These are phyloP conservation scores for Pharnaceum exiguum DNA, from an alignment of 148 eudicot genomes.

Conservation along the genomic window DNA sequence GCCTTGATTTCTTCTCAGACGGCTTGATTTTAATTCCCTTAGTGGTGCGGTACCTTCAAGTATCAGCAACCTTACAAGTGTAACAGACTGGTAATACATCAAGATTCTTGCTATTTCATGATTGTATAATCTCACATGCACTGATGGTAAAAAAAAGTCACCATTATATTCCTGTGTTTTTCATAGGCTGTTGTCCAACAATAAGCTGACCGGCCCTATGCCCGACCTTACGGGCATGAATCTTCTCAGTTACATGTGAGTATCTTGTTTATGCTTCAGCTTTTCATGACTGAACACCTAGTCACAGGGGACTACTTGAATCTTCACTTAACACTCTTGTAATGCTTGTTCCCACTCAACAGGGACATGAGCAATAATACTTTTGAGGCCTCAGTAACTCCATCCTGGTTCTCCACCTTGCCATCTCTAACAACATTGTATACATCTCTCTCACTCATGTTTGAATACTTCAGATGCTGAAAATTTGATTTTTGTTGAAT, in stretches of 20 bases:
- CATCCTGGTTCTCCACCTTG: conserved; percentile 50
- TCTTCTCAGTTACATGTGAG: conserved; percentile 50
- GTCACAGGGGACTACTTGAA: no score
- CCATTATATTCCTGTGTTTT: background rate
- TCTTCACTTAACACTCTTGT: no score
- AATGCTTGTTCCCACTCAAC: no score
- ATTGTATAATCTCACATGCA: background rate
- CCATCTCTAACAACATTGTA: conserved; percentile 58
- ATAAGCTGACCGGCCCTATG: conserved; percentile 44
- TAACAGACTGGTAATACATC: conserved; percentile 51
- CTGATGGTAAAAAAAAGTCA: background rate
- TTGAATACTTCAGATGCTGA: background rate
- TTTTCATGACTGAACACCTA: no score
- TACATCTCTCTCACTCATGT: conserved; percentile 12
- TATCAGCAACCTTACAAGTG: conserved; percentile 46
- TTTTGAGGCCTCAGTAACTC: conserved; percentile 44
- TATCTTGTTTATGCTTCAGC: background rate
- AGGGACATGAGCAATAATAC: conserved; percentile 80
- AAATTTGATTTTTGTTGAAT: background rate
- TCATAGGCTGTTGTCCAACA: conserved; percentile 55
- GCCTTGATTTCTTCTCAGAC: conserved; percentile 35
- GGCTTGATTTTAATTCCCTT: conserved; percentile 59
- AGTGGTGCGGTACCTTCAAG: conserved; percentile 54
- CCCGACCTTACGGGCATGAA: conserved; percentile 66
- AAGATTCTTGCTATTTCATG: background rate